Percentiles rank a stretch among this genome's conserved stretches.
phyloP scores from a whole-genome alignment of 2,329 filamentous ascomycete species.

The Trichoderma arundinaceum region DNA sequence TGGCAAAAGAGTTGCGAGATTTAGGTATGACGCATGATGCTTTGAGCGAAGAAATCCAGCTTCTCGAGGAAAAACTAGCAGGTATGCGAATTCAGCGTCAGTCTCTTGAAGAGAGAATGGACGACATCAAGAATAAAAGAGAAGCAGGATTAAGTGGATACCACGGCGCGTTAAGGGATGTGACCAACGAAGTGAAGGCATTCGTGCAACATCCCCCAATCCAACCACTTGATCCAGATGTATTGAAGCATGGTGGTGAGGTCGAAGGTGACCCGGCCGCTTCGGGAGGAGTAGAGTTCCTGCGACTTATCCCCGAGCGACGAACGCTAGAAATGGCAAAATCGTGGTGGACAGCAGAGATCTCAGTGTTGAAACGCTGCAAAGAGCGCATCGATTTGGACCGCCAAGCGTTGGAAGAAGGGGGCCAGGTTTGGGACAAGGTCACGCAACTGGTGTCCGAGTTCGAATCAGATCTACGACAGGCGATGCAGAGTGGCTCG shows the following conservation, averaged over 20 bases:
- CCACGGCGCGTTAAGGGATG: slow-evolving; percentile 67
- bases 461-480: slow-evolving; percentile 69
- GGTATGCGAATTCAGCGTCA: slow-evolving; percentile 65
- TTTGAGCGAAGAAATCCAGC: slow-evolving; percentile 67
- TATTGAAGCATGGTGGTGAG: slow-evolving; percentile 40
- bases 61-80: slow-evolving; percentile 67
- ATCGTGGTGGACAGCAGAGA: slow-evolving; percentile 72
- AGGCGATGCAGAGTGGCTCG: slow-evolving; percentile 52
- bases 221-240: slow-evolving; percentile 57
- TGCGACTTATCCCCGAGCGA: slow-evolving; percentile 65
- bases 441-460: slow-evolving; percentile 63
- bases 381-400: slow-evolving; percentile 65
- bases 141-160: slow-evolving; percentile 77
- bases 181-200: slow-evolving; percentile 65
- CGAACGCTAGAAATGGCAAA: slow-evolving; percentile 73
- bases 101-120: slow-evolving; percentile 64
- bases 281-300: slow-evolving; percentile 58
- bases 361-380: slow-evolving; percentile 59
- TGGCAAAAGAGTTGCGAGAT: slow-evolving; percentile 64
- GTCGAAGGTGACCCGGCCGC: slow-evolving; percentile 37
- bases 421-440: slow-evolving; percentile 69
- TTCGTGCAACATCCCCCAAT: slow-evolving; percentile 65
- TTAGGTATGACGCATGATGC: slow-evolving; percentile 60
- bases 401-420: slow-evolving; percentile 68
- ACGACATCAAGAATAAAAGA: slow-evolving; percentile 66